Percentiles rank a stretch among this genome's conserved stretches.
Conservation (phyloP, 257 asterid species). For the Plantago elongata region DNA sequence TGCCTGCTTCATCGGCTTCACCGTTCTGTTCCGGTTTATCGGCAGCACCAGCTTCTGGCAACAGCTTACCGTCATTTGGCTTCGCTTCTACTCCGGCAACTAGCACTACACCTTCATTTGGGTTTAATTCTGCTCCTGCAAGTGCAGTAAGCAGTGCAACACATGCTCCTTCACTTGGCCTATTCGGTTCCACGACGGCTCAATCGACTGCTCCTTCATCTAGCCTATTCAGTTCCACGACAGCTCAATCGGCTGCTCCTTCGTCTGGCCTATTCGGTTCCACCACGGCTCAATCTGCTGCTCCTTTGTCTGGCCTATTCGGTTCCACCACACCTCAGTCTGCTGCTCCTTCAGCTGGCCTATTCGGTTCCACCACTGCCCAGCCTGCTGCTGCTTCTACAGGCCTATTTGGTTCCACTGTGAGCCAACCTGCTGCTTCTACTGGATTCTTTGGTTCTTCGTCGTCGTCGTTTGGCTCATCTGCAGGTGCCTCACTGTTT, state of each 20-base stretch:
- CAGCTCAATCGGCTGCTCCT: too few species aligned
- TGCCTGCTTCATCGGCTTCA: background rate
- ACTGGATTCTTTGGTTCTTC: too few species aligned
- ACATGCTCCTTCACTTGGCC: background rate
- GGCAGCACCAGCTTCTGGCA: too few species aligned
- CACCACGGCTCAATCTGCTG: too few species aligned
- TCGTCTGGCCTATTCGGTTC: too few species aligned
- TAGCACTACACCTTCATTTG: too few species aligned
- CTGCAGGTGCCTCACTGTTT: background rate
- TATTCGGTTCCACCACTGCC: constrained; percentile 35
- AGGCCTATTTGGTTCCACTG: constrained; percentile 31
- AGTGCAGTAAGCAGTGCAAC: constrained; percentile 1
- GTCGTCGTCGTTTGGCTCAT: constrained; percentile 15
- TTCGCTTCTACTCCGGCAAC: background rate
- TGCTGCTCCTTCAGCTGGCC: background rate
- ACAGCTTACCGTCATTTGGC: constrained; percentile 6
- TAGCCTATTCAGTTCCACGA: too few species aligned
- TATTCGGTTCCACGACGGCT: constrained; percentile 3
- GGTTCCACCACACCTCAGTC: background rate
- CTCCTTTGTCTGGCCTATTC: too few species aligned
- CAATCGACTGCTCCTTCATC: too few species aligned
- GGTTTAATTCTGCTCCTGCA: too few species aligned
- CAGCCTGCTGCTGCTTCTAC: constrained; percentile 14
- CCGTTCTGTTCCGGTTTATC: background rate
- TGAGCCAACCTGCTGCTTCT: constrained; percentile 24